Evolutionary conservation across 371 early-diverging fungal genomes (phyloP).

Genomic region (Rhizopus sp.): DNA sequence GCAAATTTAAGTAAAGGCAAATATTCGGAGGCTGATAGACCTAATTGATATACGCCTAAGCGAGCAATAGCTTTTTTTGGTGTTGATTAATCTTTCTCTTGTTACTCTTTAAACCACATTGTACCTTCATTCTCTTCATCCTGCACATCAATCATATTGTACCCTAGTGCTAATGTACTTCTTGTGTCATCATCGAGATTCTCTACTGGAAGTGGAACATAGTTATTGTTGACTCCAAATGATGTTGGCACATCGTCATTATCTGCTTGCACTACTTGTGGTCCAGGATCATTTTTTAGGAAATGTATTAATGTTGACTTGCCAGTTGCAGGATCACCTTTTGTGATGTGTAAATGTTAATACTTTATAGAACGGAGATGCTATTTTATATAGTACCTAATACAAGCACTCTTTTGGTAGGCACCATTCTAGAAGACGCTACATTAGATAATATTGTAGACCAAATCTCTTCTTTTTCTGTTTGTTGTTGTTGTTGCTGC

Average conservation of each 20-base stretch:
- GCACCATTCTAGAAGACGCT: constrained; percentile 70
- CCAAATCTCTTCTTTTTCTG: constrained; percentile 68
- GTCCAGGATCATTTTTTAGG: constrained; percentile 57
- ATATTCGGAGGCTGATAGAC: constrained; percentile 73
- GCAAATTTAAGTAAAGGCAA: constrained; percentile 76
- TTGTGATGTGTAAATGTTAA: not conserved
- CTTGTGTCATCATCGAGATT: constrained; percentile 64
- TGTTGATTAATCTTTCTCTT: not conserved
- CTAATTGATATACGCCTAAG: constrained; percentile 83
- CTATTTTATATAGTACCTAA: constrained; percentile 46
- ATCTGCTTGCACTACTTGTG: constrained; percentile 39
- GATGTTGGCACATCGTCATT: constrained; percentile 37
- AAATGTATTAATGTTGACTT: constrained; percentile 68
- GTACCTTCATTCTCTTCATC: constrained; percentile 85
- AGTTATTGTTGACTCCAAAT: constrained; percentile 46
- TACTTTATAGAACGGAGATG: constrained; percentile 6
- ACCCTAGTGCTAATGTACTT: constrained; percentile 81
- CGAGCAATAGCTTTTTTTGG: constrained; percentile 65
- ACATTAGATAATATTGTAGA: constrained; percentile 71
- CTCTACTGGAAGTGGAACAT: constrained; percentile 47
- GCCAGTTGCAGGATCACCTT: constrained; percentile 75
- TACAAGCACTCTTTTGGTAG: constrained; percentile 71
- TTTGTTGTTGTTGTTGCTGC: constrained; percentile 16
- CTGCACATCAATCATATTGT: constrained; percentile 80
- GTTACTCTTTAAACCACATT: not conserved